Evolutionary conservation across 2,329 filamentous ascomycete species (phyloP).

Genomic region (Nothophaeocryptopus gaeumannii): DNA sequence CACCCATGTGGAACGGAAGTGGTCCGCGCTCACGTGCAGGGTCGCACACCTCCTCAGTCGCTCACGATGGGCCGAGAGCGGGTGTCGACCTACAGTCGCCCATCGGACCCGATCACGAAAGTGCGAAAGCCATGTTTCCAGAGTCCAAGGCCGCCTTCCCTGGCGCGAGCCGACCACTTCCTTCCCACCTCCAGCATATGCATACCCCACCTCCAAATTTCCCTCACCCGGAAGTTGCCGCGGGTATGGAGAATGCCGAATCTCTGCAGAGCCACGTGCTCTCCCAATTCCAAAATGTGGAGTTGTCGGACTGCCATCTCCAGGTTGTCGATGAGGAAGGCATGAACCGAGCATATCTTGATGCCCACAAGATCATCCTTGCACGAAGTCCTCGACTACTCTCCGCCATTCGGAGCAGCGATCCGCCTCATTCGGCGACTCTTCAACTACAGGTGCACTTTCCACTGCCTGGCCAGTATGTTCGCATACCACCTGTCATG

Average conservation of each 20-base stretch:
- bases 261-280: conserved; percentile 31
- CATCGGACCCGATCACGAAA: conserved; percentile 16
- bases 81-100: conserved; percentile 25
- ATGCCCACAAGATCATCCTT: conserved; percentile 33
- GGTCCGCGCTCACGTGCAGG: conserved; percentile 23
- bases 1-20: conserved; percentile 17
- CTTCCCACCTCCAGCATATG: conserved; percentile 19
- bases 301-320: conserved; percentile 34
- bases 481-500: conserved; percentile 26
- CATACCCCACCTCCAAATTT: conserved; percentile 19
- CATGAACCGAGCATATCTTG: conserved; percentile 21
- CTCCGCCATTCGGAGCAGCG: conserved; percentile 23
- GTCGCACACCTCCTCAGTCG: conserved; percentile 26
- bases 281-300: conserved; percentile 28
- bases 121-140: conserved; percentile 11
- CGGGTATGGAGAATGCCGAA: conserved; percentile 30
- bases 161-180: conserved; percentile 6
- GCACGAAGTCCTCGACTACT: conserved; percentile 31
- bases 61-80: conserved; percentile 5
- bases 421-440: conserved; percentile 6
- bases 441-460: conserved; percentile 22
- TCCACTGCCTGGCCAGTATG: conserved; percentile 21
- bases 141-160: conserved; percentile 13
- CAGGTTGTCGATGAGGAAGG: conserved; percentile 27
- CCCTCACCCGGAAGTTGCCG: conserved; percentile 21